Percentiles rank a stretch among this genome's conserved stretches.
phyloP scores from a whole-genome alignment of 2,329 filamentous ascomycete species.

The Colletotrichum shisoi region DNA sequence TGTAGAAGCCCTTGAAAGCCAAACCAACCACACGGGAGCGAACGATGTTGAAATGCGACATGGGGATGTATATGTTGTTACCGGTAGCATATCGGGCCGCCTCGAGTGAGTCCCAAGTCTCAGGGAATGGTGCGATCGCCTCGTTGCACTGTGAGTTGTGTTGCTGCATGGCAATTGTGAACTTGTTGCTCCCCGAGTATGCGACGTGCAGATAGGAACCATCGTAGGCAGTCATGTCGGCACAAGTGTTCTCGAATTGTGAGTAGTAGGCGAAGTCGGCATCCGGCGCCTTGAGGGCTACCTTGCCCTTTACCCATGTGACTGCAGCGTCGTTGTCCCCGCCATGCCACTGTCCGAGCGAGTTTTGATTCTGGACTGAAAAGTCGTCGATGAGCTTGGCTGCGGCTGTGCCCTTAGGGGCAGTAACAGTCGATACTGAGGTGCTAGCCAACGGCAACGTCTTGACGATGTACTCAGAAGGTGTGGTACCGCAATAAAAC shows the following conservation, averaged over 20 bases:
- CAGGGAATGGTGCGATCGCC: slow-evolving; percentile 65
- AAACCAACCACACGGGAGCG: slow-evolving; percentile 64
- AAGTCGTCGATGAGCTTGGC: slow-evolving; percentile 70
- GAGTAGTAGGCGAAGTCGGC: slow-evolving; percentile 67
- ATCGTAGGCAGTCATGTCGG: slow-evolving; percentile 63
- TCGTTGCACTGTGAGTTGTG: slow-evolving; percentile 69
- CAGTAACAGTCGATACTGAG: slow-evolving; percentile 57
- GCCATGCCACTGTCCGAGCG: slow-evolving; percentile 72
- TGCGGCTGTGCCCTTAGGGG: slow-evolving; percentile 58
- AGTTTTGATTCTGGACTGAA: slow-evolving; percentile 59
- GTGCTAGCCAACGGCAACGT: slow-evolving; percentile 51
- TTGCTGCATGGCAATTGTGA: slow-evolving; percentile 71
- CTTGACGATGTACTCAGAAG: slow-evolving; percentile 58
- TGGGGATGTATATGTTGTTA: slow-evolving; percentile 70
- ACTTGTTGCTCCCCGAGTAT: slow-evolving; percentile 68
- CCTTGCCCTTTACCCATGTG: slow-evolving; percentile 58
- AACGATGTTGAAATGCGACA: slow-evolving; percentile 71
- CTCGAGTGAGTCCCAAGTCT: slow-evolving; percentile 74
- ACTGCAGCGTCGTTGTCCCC: slow-evolving; percentile 63
- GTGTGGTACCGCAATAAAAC: slow-evolving; percentile 64
- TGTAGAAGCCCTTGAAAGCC: slow-evolving; percentile 71
- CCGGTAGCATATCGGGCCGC: slow-evolving; percentile 64
- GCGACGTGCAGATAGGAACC: slow-evolving; percentile 70
- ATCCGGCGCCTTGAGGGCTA: slow-evolving; percentile 54
- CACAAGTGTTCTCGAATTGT: slow-evolving; percentile 55